phyloP scores from a whole-genome alignment of 164 flowering plant genomes.

The Tetrastigma voinierianum region DNA sequence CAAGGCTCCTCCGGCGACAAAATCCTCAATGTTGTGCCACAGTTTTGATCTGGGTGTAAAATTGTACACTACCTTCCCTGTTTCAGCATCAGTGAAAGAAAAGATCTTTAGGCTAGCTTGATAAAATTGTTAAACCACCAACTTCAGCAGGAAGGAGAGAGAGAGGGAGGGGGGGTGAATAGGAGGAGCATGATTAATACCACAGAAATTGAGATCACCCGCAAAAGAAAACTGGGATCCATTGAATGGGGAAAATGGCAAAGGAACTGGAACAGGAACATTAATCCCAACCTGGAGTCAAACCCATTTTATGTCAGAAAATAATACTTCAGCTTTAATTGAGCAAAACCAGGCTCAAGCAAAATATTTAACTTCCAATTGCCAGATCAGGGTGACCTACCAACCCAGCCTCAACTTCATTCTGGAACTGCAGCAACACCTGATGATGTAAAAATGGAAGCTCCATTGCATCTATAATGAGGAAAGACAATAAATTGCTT shows the following conservation, averaged over 20 bases:
- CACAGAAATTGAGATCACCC: slow-evolving; percentile 55
- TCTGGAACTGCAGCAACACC: slow-evolving; percentile 67
- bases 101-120: background rate
- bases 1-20: slow-evolving; percentile 27
- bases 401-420: slow-evolving; percentile 62
- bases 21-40: slow-evolving; percentile 72
- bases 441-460: slow-evolving; percentile 66
- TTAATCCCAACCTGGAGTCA: slow-evolving; percentile 63
- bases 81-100: background rate
- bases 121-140: background rate
- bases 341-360: background rate
- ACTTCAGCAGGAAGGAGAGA: background rate
- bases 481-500: background rate
- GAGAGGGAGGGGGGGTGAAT: too few species aligned
- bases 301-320: background rate
- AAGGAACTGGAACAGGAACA: slow-evolving; percentile 57
- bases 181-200: slow-evolving; percentile 14
- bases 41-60: slow-evolving; percentile 63
- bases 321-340: background rate
- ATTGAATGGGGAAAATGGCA: slow-evolving; percentile 51
- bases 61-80: slow-evolving; percentile 70
- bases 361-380: background rate
- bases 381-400: slow-evolving; percentile 21
- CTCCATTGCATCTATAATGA: slow-evolving; percentile 48
- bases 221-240: slow-evolving; percentile 52